Evolutionary conservation across 768 basidiomycete genomes (phyloP), one percentile per base, ranked within the genome.

Genomic region (Mycena latifolia): DNA sequence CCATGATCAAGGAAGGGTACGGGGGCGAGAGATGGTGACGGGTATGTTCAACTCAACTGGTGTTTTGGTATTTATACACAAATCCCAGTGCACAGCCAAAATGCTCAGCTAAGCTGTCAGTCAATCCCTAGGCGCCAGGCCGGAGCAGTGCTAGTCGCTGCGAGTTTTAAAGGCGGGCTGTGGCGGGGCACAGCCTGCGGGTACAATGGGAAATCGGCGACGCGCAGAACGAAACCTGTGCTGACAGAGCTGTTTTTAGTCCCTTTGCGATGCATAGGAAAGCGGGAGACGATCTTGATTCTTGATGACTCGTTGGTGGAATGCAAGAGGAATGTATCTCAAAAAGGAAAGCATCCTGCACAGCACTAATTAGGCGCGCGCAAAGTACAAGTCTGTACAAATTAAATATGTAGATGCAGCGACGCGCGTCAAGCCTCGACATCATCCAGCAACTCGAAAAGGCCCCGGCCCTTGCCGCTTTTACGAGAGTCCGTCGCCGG

Each of bases 401-500:
- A 24, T 12, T 46, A 31, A n/a, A 56, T 43, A 53, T 22, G 45
- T 63, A 27, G 35, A 46, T 58, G 57, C 48, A 57, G 63, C 41
- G 35, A n/a, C 10, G 25, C 20, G 22, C 28, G 1, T 61, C 50
- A 61, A 22, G 67, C 63, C 37, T 70, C 71, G 9, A 65, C 70
- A 43, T 72, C 67, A 18, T 29, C 69, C 22, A 76, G 67, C 41
- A 71, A 39, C 18, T 63, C 69, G 39, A 67, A 68, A 11, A 74
- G 46, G 14, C 66, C 43, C 20, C 55, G 39, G 24, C 69, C 67
- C 41, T 55, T 54, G 43, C 28, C 46, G 20, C 50, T 20, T 63
- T 66, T 66, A 37, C 41, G 29, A 33, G 51, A 37, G 25, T 33
- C 47, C 50, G 73, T 78, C 65, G 78, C 73, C 22, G 59, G 28